Conservation (phyloP, 75 land plant species). For the Ceratopteris richardii region DNA sequence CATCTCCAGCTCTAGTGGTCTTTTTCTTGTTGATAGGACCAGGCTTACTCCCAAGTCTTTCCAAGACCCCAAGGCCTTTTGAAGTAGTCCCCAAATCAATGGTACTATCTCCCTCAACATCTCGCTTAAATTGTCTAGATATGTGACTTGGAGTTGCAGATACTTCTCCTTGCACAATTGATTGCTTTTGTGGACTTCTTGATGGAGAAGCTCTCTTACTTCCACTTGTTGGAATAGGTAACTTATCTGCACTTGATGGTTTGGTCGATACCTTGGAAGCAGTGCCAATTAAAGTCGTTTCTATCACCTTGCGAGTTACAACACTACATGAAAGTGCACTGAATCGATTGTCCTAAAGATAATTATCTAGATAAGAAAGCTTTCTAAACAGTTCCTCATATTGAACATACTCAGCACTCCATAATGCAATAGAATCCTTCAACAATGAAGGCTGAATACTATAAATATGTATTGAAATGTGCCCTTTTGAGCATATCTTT, state of each 20-base stretch:
- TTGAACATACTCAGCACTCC: conserved; percentile 75
- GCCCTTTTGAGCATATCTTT: conserved; percentile 45
- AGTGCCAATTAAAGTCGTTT: background rate
- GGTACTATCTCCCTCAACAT: conserved; percentile 9
- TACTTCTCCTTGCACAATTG: conserved; percentile 2
- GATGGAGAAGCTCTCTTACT: background rate
- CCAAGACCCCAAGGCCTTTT: conserved; percentile 17
- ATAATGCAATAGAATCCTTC: conserved; percentile 71
- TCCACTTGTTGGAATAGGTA: background rate
- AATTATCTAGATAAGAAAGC: conserved; percentile 53
- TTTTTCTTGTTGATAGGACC: conserved; percentile 19
- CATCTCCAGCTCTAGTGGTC: conserved; percentile 25
- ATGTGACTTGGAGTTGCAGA: background rate
- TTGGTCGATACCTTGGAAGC: conserved; percentile 11
- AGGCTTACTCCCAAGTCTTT: no score
- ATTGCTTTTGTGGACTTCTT: background rate
- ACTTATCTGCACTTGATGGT: no score
- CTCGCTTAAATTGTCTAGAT: background rate
- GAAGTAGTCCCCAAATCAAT: conserved; percentile 12
- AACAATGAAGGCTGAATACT: conserved; percentile 82
- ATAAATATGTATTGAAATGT: conserved; percentile 65
- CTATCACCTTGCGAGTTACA: conserved; percentile 29
- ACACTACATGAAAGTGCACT: conserved; percentile 49
- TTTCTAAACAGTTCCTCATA: conserved; percentile 75
- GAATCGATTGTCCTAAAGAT: conserved; percentile 80